Base-by-base conservation (phyloP, 177 flowering plant species). In the Vitis hybrid region DNA sequence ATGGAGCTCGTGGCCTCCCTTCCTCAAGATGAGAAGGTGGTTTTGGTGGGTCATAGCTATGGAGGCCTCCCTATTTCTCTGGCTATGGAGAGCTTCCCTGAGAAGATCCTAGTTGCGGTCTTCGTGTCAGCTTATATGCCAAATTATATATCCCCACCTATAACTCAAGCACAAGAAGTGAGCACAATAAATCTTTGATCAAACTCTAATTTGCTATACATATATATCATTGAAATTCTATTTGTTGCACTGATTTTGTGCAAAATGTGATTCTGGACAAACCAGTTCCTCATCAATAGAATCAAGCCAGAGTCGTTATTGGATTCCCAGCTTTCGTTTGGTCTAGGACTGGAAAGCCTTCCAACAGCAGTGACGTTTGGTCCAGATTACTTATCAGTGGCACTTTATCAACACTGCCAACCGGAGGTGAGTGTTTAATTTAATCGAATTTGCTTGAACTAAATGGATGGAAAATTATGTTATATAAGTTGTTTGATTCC, bases 1-100 rank as follows among this genome's bases (percentile, higher is more conserved):
- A 57, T 81, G 67, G 72, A 85, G 11, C 52, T 85, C 69, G 39
- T 88, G 76, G 82, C 68, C 5, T 50, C 76, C 13, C 57, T 84
- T 1, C 64, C 77, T n/a, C 29, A 26, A 2, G 70, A 70, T 0
- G 87, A 88, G 62, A 72, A 45, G 67, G 81, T 82, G 39, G 55
- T 79, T 5, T 64, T 86, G 2, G 86, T 84, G 2, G 87, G 86
- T 1, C 89, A 86, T 57, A 86, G 89, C 73, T 61, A 53, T 13
- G 87, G 86, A 0, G 86, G 90, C 29, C 5, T 74, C 0, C 7
- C 10, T 18, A 26, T 84, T 10, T 67, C 90, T 50, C 39, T 74
- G 5, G 90, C 86, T 21, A 83, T 78, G 85, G 86, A 86, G 64
- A 72, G n/a, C 0, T 84, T 79, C 62, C 79, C 83, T 6, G 66